These are phyloP conservation scores for Euphorbia pulcherrima DNA, from an alignment of 345 rosid genomes.

Conservation along the genomic window DNA sequence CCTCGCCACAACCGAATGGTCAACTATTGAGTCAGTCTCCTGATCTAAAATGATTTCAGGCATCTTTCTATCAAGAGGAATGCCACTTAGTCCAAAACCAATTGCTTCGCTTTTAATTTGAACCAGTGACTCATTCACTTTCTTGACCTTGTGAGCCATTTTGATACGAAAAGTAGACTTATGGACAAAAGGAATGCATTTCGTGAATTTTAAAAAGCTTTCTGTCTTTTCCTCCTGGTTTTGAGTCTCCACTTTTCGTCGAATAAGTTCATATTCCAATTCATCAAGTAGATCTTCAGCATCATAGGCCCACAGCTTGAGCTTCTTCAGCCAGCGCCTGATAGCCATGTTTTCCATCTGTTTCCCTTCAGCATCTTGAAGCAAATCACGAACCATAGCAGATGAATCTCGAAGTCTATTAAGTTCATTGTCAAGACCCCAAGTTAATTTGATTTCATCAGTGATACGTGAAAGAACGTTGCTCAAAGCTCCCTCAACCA, in stretches of 20 bases:
- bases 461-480: background rate
- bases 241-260: background rate
- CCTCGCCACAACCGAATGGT: slow-evolving; percentile 3
- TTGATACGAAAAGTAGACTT: background rate
- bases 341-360: background rate
- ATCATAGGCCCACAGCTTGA: background rate
- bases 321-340: background rate
- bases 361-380: slow-evolving; percentile 2
- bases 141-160: background rate
- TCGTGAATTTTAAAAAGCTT: too few species aligned
- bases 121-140: background rate
- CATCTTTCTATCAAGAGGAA: background rate
- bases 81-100: background rate
- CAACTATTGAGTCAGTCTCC: background rate
- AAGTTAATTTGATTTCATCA: background rate
- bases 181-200: background rate
- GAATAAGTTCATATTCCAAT: background rate
- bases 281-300: slow-evolving; percentile 4
- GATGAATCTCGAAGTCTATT: background rate
- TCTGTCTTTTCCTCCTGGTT: background rate
- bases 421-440: background rate
- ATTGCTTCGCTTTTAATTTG: background rate
- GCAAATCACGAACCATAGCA: background rate
- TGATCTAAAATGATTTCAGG: background rate
- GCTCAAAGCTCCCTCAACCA: background rate